Conservation (phyloP, 2,329 filamentous ascomycete genomes). For the Dothistroma pini region DNA sequence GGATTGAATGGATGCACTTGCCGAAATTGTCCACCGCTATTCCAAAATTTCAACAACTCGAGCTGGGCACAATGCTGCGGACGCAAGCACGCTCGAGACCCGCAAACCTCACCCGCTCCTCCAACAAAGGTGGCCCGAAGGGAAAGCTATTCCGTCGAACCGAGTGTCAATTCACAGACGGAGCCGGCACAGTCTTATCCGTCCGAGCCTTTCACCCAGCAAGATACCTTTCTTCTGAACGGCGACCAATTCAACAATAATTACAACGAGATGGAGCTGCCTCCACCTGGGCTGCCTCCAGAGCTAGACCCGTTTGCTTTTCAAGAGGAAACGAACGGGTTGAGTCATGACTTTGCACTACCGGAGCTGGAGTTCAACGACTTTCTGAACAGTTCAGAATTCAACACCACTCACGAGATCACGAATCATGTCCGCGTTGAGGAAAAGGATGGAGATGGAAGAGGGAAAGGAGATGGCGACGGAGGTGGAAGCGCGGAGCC, state of each 20-base stretch:
- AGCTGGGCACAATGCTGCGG: slow-evolving; percentile 36
- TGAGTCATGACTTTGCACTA: not conserved
- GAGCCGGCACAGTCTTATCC: not conserved
- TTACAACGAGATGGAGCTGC: slow-evolving; percentile 10
- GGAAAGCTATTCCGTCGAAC: slow-evolving; percentile 10
- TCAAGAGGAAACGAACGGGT: not conserved
- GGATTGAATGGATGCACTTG: slow-evolving; percentile 34
- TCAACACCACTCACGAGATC: slow-evolving; percentile 9
- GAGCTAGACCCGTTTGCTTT: slow-evolving; percentile 14
- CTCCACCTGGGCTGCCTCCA: slow-evolving; percentile 1
- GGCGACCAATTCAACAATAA: slow-evolving; percentile 1
- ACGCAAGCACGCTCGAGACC: slow-evolving; percentile 31
- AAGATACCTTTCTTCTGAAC: slow-evolving; percentile 3
- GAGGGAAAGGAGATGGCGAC: not conserved
- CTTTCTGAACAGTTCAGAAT: slow-evolving; percentile 23
- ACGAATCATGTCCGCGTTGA: not conserved
- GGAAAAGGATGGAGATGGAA: not conserved
- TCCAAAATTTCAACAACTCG: slow-evolving; percentile 30
- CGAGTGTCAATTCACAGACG: slow-evolving; percentile 8
- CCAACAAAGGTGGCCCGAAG: slow-evolving; percentile 19
- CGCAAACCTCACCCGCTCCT: slow-evolving; percentile 19
- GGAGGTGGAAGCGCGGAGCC: not conserved
- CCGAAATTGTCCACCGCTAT: slow-evolving; percentile 32
- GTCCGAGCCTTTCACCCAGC: not conserved
- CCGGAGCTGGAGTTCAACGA: slow-evolving; percentile 23